Evolutionary conservation across 1,284 basidiomycete genomes (phyloP).

Genomic region (Singerocomus inundabilis): DNA sequence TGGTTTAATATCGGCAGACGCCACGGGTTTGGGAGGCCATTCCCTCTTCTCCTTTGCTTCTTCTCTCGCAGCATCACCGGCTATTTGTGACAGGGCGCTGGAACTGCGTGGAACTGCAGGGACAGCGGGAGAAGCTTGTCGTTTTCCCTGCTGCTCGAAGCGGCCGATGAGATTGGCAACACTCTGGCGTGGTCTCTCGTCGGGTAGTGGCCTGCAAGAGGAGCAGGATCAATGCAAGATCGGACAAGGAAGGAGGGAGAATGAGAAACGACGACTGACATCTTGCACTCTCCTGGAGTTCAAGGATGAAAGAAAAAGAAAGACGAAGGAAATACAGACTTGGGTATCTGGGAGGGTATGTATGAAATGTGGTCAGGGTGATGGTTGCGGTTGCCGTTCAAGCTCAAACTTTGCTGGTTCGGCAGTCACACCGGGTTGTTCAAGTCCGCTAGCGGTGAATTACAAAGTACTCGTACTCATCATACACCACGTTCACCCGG

Average conservation of each 20-base stretch:
- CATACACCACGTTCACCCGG: not conserved
- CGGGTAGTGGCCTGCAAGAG: constrained; percentile 68
- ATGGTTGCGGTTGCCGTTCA: constrained; percentile 31
- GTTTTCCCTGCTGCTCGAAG: constrained; percentile 75
- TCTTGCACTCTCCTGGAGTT: constrained; percentile 22
- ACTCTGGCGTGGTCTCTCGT: constrained; percentile 76
- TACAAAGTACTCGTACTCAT: not conserved
- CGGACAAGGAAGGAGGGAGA: not conserved
- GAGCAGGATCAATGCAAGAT: constrained; percentile 17
- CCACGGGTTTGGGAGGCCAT: constrained; percentile 63
- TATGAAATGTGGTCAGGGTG: constrained; percentile 19
- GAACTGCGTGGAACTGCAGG: constrained; percentile 50
- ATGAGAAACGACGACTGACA: constrained; percentile 24
- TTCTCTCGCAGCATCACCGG: constrained; percentile 60
- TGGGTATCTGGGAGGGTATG: constrained; percentile 9
- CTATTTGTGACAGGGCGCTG: constrained; percentile 61
- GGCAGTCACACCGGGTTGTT: not conserved
- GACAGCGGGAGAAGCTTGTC: constrained; percentile 40
- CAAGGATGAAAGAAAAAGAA: constrained; percentile 11
- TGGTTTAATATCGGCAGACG: constrained; percentile 34
- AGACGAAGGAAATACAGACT: constrained; percentile 12
- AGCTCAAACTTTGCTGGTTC: not conserved
- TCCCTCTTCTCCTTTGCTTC: constrained; percentile 67
- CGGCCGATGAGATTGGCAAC: constrained; percentile 83
- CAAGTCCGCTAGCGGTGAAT: no score